Percentiles rank a stretch among this genome's conserved stretches.
phyloP scores from a whole-genome alignment of 2,329 filamentous ascomycete genomes.

The Ilyonectria destructans region DNA sequence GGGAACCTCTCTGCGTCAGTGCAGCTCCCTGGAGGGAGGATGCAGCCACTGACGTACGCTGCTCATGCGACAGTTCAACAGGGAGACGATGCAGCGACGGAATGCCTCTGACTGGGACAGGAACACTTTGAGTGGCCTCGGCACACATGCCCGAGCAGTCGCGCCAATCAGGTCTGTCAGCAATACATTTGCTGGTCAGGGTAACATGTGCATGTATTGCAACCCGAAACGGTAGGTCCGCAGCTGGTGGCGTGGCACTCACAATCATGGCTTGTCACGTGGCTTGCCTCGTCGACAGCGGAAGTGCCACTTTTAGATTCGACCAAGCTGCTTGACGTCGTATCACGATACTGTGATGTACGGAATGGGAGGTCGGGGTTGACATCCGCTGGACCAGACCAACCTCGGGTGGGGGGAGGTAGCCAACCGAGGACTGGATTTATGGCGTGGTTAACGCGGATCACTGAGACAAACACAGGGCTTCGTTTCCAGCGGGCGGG shows the following conservation, averaged over 20 bases:
- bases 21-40: conserved; percentile 9
- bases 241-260: neutral
- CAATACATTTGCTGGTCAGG: neutral
- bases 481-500: neutral
- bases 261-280: conserved; percentile 22
- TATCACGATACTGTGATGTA: neutral
- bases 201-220: conserved; percentile 9
- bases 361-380: conserved; percentile 5
- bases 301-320: conserved; percentile 15
- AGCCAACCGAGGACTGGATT: conserved; percentile 9
- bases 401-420: conserved; percentile 10
- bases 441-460: conserved; percentile 23
- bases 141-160: conserved; percentile 17
- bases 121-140: conserved; percentile 6
- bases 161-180: conserved; percentile 24
- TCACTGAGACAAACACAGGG: conserved; percentile 4
- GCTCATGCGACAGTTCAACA: conserved; percentile 11
- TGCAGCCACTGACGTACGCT: conserved; percentile 33
- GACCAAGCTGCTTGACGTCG: neutral
- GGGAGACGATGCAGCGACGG: neutral
- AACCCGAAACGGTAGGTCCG: conserved; percentile 31
- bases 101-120: neutral
- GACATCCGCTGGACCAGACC: conserved; percentile 10
- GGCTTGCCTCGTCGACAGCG: conserved; percentile 7
- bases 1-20: conserved; percentile 3